Base-by-base conservation (phyloP, 345 rosid genomes). In the Euphorbia tirucalli region DNA sequence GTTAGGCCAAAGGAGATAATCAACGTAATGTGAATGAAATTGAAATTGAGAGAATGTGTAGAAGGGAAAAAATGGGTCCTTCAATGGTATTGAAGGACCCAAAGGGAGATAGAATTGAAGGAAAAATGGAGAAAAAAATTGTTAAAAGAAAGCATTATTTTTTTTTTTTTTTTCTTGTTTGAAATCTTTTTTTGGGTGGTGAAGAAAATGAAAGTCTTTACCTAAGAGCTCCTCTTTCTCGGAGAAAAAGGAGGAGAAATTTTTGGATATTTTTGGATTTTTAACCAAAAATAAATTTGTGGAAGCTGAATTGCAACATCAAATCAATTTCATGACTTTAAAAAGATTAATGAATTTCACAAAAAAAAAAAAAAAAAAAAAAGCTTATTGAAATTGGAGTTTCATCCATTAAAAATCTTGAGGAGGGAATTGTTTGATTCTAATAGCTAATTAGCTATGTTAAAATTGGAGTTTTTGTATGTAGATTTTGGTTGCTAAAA, bases 31-130 rank as follows among this genome's bases (percentile, higher is more conserved):
- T 50, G 55, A 50, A 46, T 9, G 31, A 39, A 18, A 30, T 30
- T 24, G 28, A 24, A 54, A 24, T 28, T 1, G 2, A 35, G 24
- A 57, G 7, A 35, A 35, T 35, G 4, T 35, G 39, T 35, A 60
- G 27, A 35, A 35, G 13, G 2, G 3, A 14, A 31, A 28, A 39
- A 60, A 11, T 35, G 77, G 77, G 78, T 61, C 78, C 78, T 61
- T 59, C 78, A 74, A 68, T 27, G 1, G 24, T 6, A 19, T 49
- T 37, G 72, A 74, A 74, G 78, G 78, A 68, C 78, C 78, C 78
- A 35, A 28, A 27, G 10, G 22, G 43, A 59, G 62, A 65, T 50
- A 55, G 31, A 18, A 50, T 37, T 8, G 4, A 74, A 35, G 32
- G 1, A 48, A 46, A 59, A 22, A 61, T 21, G 11, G 48, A 35